Evolutionary conservation across 192 early-diverging fungal species (phyloP).

Genomic region (Entomortierella chlamydospora): DNA sequence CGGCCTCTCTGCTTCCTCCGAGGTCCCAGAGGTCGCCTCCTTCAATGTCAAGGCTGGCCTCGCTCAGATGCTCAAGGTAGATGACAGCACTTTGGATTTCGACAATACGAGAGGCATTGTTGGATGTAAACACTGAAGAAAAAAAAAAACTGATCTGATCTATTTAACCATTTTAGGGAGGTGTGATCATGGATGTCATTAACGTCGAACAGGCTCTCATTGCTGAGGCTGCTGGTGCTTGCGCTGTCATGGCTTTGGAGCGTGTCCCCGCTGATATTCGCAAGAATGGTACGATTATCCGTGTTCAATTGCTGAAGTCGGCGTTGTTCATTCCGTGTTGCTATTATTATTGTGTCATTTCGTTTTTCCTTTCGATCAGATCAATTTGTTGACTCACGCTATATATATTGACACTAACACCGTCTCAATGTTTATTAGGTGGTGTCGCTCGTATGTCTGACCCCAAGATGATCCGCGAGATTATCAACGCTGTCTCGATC

Average conservation of each 20-base stretch:
- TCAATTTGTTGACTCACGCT: neutral
- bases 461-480: conserved; percentile 97
- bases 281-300: conserved; percentile 75
- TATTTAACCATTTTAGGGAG: conserved; percentile 71
- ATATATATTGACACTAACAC: neutral
- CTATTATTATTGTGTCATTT: too few relatives aligned
- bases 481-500: conserved; percentile 94
- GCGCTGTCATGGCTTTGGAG: conserved; percentile 97
- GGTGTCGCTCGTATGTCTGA: conserved; percentile 99
- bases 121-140: too few relatives aligned
- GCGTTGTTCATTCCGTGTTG: too few relatives aligned
- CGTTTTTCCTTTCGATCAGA: neutral
- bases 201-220: conserved; percentile 98
- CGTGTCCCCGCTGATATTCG: conserved; percentile 99
- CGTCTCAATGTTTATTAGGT: conserved; percentile 58
- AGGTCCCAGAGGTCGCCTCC: conserved; percentile 54
- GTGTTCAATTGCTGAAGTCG: neutral
- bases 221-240: conserved; percentile 96
- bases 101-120: too few relatives aligned
- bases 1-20: conserved; percentile 36
- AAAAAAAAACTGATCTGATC: conserved; percentile 1
- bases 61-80: conserved; percentile 97
- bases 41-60: conserved; percentile 96
- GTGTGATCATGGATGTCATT: conserved; percentile 99
- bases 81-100: neutral